These are phyloP conservation scores for Eutypella sp. DNA, from an alignment of 2,329 filamentous ascomycete genomes.

Conservation along the genomic window DNA sequence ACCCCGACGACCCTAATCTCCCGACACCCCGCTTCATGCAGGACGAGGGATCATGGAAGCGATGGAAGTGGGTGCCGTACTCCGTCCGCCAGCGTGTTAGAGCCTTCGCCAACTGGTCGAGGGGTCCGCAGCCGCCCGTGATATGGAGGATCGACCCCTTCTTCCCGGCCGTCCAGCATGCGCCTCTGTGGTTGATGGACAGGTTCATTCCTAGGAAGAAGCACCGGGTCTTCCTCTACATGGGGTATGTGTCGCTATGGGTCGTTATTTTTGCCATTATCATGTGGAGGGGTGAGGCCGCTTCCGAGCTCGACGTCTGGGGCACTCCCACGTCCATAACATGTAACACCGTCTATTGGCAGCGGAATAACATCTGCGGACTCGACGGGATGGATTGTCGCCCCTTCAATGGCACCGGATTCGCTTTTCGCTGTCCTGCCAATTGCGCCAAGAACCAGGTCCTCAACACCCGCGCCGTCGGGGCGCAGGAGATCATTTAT, in stretches of 20 bases:
- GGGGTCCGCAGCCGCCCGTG: slow-evolving; percentile 51
- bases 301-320: slow-evolving; percentile 61
- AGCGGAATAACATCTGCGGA: slow-evolving; percentile 64
- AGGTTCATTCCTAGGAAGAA: slow-evolving; percentile 53
- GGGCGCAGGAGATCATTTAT: slow-evolving; percentile 62
- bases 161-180: slow-evolving; percentile 62
- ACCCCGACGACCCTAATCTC: slow-evolving; percentile 24
- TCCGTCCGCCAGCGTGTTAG: slow-evolving; percentile 43
- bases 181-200: slow-evolving; percentile 60
- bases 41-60: slow-evolving; percentile 46
- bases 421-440: slow-evolving; percentile 71
- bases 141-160: slow-evolving; percentile 51
- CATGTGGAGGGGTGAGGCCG: slow-evolving; percentile 55
- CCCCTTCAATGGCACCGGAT: slow-evolving; percentile 65
- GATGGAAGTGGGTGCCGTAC: slow-evolving; percentile 56
- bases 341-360: slow-evolving; percentile 69
- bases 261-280: slow-evolving; percentile 64
- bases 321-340: slow-evolving; percentile 60
- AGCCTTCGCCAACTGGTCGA: slow-evolving; percentile 43
- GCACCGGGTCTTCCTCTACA: slow-evolving; percentile 55
- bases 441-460: slow-evolving; percentile 63
- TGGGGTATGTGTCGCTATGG: slow-evolving; percentile 62
- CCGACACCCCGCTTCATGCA: slow-evolving; percentile 58
- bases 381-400: slow-evolving; percentile 70
- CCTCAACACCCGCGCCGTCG: slow-evolving; percentile 70